Percentiles rank a stretch among this genome's conserved stretches.
Conservation (phyloP, 768 basidiomycete species). For the Mycena latifolia region DNA sequence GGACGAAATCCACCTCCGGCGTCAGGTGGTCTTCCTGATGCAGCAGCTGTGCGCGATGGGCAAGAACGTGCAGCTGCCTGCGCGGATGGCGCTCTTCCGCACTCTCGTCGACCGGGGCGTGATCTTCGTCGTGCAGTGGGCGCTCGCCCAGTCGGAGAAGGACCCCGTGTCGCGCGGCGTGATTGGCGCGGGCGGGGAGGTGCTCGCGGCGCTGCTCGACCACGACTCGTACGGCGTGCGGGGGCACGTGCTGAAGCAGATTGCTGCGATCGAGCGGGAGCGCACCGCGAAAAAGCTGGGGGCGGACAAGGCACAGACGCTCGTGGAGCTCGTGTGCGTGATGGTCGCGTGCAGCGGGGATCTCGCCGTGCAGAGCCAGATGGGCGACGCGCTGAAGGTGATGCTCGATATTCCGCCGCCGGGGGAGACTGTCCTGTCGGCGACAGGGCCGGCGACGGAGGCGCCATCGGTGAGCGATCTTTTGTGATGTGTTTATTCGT, state of each 20-base stretch:
- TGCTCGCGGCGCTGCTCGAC: slow-evolving; percentile 87
- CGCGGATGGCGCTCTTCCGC: slow-evolving; percentile 88
- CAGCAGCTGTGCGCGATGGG: slow-evolving; percentile 96
- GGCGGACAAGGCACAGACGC: slow-evolving; percentile 76
- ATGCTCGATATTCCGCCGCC: slow-evolving; percentile 82
- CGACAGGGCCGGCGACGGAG: slow-evolving; percentile 48
- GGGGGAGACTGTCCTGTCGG: slow-evolving; percentile 44
- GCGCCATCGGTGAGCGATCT: slow-evolving; percentile 37
- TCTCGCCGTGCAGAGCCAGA: slow-evolving; percentile 88
- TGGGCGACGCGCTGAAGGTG: slow-evolving; percentile 88
- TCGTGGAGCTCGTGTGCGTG: slow-evolving; percentile 81
- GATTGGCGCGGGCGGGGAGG: slow-evolving; percentile 87
- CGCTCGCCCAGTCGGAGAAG: slow-evolving; percentile 76
- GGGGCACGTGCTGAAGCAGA: slow-evolving; percentile 86
- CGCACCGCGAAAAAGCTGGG: slow-evolving; percentile 66
- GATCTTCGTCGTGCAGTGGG: slow-evolving; percentile 94
- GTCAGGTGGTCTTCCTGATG: slow-evolving; percentile 87
- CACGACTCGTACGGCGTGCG: slow-evolving; percentile 92
- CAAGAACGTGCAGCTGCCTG: slow-evolving; percentile 94
- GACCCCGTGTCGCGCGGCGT: slow-evolving; percentile 64
- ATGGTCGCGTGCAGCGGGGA: slow-evolving; percentile 86
- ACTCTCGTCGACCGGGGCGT: slow-evolving; percentile 90
- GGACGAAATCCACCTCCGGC: slow-evolving; percentile 67
- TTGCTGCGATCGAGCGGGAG: slow-evolving; percentile 77
- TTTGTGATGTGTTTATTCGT: slow-evolving; percentile 13